These are phyloP conservation scores for Eutypa lata DNA, from an alignment of 2,329 filamentous ascomycete species.

Conservation along the genomic window DNA sequence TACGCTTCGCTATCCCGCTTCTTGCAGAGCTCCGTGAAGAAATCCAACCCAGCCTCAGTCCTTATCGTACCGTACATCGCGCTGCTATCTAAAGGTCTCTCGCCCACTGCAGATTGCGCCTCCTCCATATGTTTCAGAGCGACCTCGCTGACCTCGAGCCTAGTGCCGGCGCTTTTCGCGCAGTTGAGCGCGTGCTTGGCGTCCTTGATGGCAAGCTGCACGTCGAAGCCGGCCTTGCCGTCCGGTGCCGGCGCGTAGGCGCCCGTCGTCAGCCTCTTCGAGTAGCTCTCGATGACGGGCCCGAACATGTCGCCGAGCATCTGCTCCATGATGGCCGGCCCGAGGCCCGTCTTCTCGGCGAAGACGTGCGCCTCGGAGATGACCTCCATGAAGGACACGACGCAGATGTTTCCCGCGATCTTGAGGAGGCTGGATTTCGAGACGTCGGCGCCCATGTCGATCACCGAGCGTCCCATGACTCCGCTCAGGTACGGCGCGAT, in stretches of 20 bases:
- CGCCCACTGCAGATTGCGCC: slow-evolving; percentile 1
- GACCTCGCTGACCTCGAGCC: slow-evolving; percentile 17
- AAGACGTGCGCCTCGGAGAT: slow-evolving; percentile 44
- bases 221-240: slow-evolving; percentile 18
- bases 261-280: slow-evolving; percentile 39
- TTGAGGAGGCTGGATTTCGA: slow-evolving; percentile 39
- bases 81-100: slow-evolving; percentile 10
- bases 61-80: slow-evolving; percentile 13
- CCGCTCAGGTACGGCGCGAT: slow-evolving; percentile 39
- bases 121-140: slow-evolving; percentile 11
- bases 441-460: slow-evolving; percentile 41
- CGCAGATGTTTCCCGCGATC: slow-evolving; percentile 35
- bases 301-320: slow-evolving; percentile 41
- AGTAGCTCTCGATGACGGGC: slow-evolving; percentile 38
- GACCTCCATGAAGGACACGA: slow-evolving; percentile 36
- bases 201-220: slow-evolving; percentile 22
- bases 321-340: slow-evolving; percentile 36
- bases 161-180: slow-evolving; percentile 15
- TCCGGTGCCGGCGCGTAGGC: slow-evolving; percentile 33
- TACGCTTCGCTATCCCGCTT: slow-evolving; percentile 5
- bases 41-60: slow-evolving; percentile 10
- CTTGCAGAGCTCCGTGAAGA: slow-evolving; percentile 12
- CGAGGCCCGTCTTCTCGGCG: slow-evolving; percentile 42
- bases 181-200: slow-evolving; percentile 21
- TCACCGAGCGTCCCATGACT: slow-evolving; percentile 38